These are phyloP conservation scores for Ogataea pini DNA, from an alignment of 805 yeast genomes.

Conservation along the genomic window DNA sequence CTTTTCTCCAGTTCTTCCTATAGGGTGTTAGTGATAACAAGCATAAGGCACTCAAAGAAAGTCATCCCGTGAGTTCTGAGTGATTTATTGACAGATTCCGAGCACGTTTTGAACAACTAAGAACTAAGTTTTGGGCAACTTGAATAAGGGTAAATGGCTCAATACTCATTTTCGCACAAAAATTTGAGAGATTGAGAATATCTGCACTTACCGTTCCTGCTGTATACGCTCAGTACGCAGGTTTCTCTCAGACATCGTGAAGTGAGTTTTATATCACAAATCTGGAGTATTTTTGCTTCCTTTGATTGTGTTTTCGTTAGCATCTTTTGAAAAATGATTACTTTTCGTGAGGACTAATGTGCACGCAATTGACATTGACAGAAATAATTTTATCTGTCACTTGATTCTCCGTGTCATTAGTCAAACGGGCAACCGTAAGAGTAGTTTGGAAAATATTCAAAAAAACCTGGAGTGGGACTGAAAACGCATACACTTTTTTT, in stretches of 20 bases:
- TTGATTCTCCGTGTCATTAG: conserved; percentile 1
- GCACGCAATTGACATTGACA: background rate
- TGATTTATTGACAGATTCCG: no score
- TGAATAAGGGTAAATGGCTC: no score
- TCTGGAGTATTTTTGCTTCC: background rate
- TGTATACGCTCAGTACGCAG: conserved; percentile 81
- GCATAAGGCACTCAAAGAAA: no score
- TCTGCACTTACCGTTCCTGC: conserved; percentile 66
- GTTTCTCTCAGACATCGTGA: conserved; percentile 30
- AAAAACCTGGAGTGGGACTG: background rate
- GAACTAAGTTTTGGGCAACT: no score
- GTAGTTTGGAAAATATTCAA: background rate
- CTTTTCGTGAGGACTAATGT: background rate
- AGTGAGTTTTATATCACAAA: no score
- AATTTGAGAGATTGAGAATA: no score
- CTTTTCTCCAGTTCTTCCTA: conserved; percentile 96
- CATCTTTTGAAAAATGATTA: background rate
- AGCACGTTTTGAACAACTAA: no score
- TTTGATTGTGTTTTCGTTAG: background rate
- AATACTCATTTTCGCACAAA: no score
- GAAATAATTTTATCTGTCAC: conserved; percentile 13
- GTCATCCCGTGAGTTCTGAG: no score
- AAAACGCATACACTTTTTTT: no score
- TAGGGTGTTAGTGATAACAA: conserved; percentile 3
- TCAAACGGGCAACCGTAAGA: conserved; percentile 18